A percentile compares a stretch with the other conserved stretches of the same genome.
These are phyloP conservation scores for Kodamaea nitidulidarum DNA, from an alignment of 805 yeast species.

Conservation along the genomic window DNA sequence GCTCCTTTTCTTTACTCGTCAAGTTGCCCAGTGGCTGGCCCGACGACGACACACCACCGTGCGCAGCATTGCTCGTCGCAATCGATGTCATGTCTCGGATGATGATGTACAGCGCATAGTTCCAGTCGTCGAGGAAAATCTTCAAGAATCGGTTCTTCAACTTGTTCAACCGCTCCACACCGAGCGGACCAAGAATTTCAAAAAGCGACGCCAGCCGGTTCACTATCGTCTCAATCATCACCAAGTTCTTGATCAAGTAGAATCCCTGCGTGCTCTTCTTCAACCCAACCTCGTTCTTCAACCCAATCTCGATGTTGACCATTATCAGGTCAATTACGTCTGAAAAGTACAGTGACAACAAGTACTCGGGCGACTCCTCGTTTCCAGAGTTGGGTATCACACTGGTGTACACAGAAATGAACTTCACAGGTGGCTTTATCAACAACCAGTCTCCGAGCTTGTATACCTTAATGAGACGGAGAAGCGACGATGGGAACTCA, in stretches of 20 bases:
- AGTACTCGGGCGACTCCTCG: constrained; percentile 41
- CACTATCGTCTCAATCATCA: constrained; percentile 69
- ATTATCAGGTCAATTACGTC: constrained; percentile 77
- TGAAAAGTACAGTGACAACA: constrained; percentile 63
- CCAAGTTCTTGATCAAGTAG: constrained; percentile 64
- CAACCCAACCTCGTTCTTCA: constrained; percentile 31
- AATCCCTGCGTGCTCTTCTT: constrained; percentile 59
- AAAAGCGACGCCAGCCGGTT: constrained; percentile 53
- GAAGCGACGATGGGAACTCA: constrained; percentile 54
- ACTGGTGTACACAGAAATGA: constrained; percentile 44
- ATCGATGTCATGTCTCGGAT: constrained; percentile 74
- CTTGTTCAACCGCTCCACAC: constrained; percentile 60
- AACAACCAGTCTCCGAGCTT: constrained; percentile 68
- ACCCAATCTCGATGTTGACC: constrained; percentile 58
- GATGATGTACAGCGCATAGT: constrained; percentile 65
- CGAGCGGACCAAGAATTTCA: constrained; percentile 53
- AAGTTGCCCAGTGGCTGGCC: constrained; percentile 17
- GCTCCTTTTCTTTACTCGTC: constrained; percentile 71
- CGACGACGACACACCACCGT: constrained; percentile 21
- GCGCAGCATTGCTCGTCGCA: constrained; percentile 47
- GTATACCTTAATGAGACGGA: constrained; percentile 45
- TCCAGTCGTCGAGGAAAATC: constrained; percentile 75
- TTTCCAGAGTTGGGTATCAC: constrained; percentile 37
- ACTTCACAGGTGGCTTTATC: constrained; percentile 51
- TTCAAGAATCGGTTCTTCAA: constrained; percentile 71